A percentile compares a stretch with the other conserved stretches of the same genome.
Conservation (phyloP, 371 early-diverging fungal species). For the Zancudomyces culisetae region DNA sequence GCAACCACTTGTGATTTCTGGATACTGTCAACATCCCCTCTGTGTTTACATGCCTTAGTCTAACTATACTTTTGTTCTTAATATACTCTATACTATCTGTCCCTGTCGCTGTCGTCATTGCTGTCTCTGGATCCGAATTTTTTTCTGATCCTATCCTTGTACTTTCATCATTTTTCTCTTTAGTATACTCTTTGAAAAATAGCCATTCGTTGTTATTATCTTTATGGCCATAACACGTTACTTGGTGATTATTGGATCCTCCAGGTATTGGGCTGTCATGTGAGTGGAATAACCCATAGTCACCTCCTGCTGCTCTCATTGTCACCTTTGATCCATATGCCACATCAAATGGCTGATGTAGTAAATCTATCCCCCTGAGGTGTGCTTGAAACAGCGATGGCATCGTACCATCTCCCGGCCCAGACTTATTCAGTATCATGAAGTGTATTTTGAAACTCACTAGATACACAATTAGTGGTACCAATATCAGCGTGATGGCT, state of each 20-base stretch:
- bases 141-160: slow-evolving; percentile 23
- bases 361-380: slow-evolving; percentile 59
- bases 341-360: slow-evolving; percentile 64
- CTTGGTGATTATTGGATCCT: slow-evolving; percentile 80
- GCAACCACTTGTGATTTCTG: slow-evolving; percentile 41
- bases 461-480: slow-evolving; percentile 76
- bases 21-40: slow-evolving; percentile 65
- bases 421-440: slow-evolving; percentile 57
- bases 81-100: slow-evolving; percentile 24
- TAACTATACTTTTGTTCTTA: slow-evolving; percentile 53
- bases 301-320: slow-evolving; percentile 67
- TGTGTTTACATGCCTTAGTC: slow-evolving; percentile 63
- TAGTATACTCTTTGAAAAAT: slow-evolving; percentile 26
- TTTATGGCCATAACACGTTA: slow-evolving; percentile 90
- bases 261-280: slow-evolving; percentile 82
- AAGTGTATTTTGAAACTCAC: slow-evolving; percentile 80
- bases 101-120: slow-evolving; percentile 6
- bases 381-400: slow-evolving; percentile 91
- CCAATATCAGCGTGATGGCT: slow-evolving; percentile 52
- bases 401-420: slow-evolving; percentile 95
- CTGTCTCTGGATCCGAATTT: slow-evolving; percentile 24
- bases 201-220: slow-evolving; percentile 89
- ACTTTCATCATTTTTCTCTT: slow-evolving; percentile 13
- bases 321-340: slow-evolving; percentile 80
- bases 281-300: slow-evolving; percentile 91